phyloP scores from a whole-genome alignment of 305 asterid genomes.

The Fraxinus sp. region DNA sequence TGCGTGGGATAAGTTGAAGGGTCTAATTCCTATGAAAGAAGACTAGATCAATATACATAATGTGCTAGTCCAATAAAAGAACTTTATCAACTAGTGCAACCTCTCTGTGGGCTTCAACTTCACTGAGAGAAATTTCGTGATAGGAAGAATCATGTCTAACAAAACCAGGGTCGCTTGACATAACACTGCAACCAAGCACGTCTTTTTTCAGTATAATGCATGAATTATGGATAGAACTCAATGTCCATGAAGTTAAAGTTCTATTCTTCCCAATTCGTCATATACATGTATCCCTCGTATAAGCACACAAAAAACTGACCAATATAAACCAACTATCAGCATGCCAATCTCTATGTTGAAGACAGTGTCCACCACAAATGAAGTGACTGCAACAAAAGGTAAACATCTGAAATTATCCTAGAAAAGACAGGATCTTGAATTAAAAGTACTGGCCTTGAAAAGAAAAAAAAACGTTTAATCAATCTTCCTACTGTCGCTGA shows the following conservation, averaged over 20 bases:
- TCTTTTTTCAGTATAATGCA: conserved; percentile 15
- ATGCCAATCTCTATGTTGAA: conserved; percentile 25
- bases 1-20: conserved; percentile 20
- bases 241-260: neutral
- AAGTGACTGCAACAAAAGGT: conserved; percentile 34
- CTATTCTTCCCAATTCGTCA: neutral
- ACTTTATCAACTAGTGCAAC: conserved; percentile 13
- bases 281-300: conserved; percentile 4
- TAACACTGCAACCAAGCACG: conserved; percentile 37
- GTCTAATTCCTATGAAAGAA: conserved; percentile 29
- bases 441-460: neutral
- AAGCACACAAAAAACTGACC: conserved; percentile 37
- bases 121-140: conserved; percentile 18
- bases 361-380: conserved; percentile 22
- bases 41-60: neutral
- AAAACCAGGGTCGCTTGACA: conserved; percentile 48
- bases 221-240: neutral
- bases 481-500: conserved; percentile 2
- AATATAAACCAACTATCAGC: conserved; percentile 38
- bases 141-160: conserved; percentile 25
- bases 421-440: neutral
- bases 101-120: conserved; percentile 36
- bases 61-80: neutral
- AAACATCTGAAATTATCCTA: conserved; percentile 10
- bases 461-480: neutral